Evolutionary conservation across 176 grass and related monocot genomes (phyloP), one percentile per base, ranked within the genome.

Genomic region (Musa acuminata): DNA sequence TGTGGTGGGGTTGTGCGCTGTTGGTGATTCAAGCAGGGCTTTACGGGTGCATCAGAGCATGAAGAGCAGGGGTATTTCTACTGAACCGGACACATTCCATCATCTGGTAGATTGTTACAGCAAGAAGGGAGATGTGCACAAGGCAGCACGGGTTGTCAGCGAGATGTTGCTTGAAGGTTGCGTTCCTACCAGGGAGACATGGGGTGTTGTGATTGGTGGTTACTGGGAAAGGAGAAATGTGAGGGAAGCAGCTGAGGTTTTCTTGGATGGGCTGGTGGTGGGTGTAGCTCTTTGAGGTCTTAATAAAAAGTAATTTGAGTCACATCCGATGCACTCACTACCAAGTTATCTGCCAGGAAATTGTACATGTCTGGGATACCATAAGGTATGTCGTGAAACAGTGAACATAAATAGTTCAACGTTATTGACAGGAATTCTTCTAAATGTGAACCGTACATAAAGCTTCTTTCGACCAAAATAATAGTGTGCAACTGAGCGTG

Each of bases 161-260:
- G 86, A 93, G 81, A 98, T 98, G 95, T 64, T 98, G 67, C 43
- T 79, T 58, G 90, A 93, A 71, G 85, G 78, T 74, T 98, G 95
- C 72, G 73, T 85, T 58, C 95, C 90, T 73, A 82, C 85, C 76
- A 89, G 55, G 67, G 78, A 91, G 49, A 89, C 86, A 62, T 93
- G 90, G 90, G 66, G 84, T 79, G 27, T 11, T 70, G 76, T 98
- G 64, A 53, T 98, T 5, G 52, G 80, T 85, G 84, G 78, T 29
- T 93, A 85, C 75, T 93, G 88, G 80, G 78, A 79, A 75, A 82
- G 78, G 80, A 91, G 84, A 69, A 85, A 80, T 67, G 75, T 83
- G 49, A 62, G 74, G 62, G 78, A 93, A 72, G 79, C 78, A 64
- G 88, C 87, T 51, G 54, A 81, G n/a, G 53, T 81, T 59, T 74